A percentile compares a stretch with the other conserved stretches of the same genome.
Evolutionary conservation across 2,329 filamentous ascomycete species (phyloP).

Genomic region (Botrytis deweyae): DNA sequence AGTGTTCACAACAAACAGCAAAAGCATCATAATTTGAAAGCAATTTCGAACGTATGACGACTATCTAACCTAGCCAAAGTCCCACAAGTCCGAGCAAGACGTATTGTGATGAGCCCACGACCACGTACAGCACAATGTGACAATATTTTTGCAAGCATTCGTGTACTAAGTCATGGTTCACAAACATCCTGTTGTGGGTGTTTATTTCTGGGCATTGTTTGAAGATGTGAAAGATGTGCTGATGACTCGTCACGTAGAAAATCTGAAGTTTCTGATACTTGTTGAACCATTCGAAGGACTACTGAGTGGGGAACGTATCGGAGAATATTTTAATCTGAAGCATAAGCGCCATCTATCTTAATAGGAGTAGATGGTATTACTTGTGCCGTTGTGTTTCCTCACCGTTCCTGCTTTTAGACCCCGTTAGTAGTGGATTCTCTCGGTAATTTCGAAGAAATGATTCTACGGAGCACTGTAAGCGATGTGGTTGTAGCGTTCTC

Average conservation of each 20-base stretch:
- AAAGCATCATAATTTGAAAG: conserved; percentile 11
- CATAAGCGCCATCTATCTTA: conserved; percentile 17
- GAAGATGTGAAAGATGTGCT: conserved; percentile 16
- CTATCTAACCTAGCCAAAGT: conserved; percentile 16
- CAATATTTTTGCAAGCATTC: conserved; percentile 11
- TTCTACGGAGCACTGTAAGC: conserved; percentile 1
- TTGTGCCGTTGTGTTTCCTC: conserved; percentile 3
- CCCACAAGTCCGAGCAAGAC: conserved; percentile 16
- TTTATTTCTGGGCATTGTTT: conserved; percentile 21
- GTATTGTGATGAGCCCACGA: conserved; percentile 10
- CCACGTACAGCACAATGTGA: conserved; percentile 13
- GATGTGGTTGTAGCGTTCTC: conserved; percentile 13
- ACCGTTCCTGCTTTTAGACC: conserved; percentile 10
- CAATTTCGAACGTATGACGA: conserved; percentile 11
- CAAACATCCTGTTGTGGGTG: conserved; percentile 13
- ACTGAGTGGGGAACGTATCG: conserved; percentile 16
- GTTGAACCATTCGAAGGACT: conserved; percentile 1
- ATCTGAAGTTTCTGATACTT: neutral
- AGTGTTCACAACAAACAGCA: conserved; percentile 4
- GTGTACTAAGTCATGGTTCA: conserved; percentile 16
- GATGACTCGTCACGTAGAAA: conserved; percentile 17
- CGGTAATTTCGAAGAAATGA: conserved; percentile 10
- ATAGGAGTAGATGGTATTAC: neutral
- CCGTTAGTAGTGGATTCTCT: conserved; percentile 5
- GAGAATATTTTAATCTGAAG: conserved; percentile 23